phyloP scores from a whole-genome alignment of 2,329 filamentous ascomycete genomes.

The Myotisia sp. region DNA sequence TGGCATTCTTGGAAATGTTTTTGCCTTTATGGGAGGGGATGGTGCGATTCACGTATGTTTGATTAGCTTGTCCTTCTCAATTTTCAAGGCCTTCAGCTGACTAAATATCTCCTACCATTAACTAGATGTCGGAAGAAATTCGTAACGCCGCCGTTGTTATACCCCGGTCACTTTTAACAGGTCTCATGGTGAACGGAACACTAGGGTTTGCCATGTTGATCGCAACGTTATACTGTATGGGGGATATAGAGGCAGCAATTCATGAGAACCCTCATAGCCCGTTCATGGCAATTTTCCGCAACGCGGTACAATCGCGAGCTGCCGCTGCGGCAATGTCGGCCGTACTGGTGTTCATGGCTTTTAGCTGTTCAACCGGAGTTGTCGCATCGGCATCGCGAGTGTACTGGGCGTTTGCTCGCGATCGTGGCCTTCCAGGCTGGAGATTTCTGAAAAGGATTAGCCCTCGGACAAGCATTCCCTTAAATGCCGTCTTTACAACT shows the following conservation, averaged over 20 bases:
- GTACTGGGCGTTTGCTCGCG: constrained; percentile 34
- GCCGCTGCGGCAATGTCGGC: constrained; percentile 17
- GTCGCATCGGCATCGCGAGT: constrained; percentile 22
- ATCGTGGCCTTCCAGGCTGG: constrained; percentile 42
- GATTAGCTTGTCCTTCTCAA: too few species aligned
- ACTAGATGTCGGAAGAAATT: constrained; percentile 26
- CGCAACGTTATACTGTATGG: too few species aligned
- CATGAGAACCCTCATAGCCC: too few species aligned
- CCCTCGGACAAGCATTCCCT: constrained; percentile 28
- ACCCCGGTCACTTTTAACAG: constrained; percentile 23
- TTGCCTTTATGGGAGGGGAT: constrained; percentile 3
- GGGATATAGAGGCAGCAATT: too few species aligned
- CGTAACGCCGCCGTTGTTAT: constrained; percentile 23
- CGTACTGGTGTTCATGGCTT: constrained; percentile 17
- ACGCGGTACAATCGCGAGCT: constrained; percentile 15
- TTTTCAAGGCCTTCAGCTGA: too few species aligned
- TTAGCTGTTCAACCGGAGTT: constrained; percentile 19
- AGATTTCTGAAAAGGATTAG: constrained; percentile 13
- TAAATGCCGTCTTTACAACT: constrained; percentile 36
- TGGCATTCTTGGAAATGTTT: constrained; percentile 2
- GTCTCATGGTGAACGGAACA: constrained; percentile 22
- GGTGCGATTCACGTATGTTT: constrained; percentile 1
- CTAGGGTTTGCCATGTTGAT: constrained; percentile 26
- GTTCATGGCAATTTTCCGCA: constrained; percentile 24
- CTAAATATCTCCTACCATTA: too few species aligned